Evolutionary conservation across 768 basidiomycete genomes (phyloP).

Genomic region (Suillus subalutaceus): DNA sequence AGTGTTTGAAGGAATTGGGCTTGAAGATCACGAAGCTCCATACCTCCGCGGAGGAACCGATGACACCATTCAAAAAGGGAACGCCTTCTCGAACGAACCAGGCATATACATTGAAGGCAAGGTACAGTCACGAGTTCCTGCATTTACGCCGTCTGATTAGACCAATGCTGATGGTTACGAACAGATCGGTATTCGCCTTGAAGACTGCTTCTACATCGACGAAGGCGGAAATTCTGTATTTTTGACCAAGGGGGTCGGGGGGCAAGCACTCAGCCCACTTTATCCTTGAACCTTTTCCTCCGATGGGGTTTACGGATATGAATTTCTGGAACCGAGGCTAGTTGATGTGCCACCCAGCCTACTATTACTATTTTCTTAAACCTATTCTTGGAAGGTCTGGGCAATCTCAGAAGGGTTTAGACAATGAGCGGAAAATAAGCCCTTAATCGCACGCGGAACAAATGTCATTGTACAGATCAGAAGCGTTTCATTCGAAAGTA

Average conservation of each 20-base stretch:
- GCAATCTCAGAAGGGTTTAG: too few species aligned
- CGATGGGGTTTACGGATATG: not conserved
- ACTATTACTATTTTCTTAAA: not conserved
- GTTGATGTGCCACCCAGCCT: not conserved
- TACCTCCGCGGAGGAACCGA: conserved; percentile 75
- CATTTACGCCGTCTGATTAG: not conserved
- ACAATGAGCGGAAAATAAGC: not conserved
- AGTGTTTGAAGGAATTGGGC: conserved; percentile 66
- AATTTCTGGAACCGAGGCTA: not conserved
- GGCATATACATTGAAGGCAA: conserved; percentile 73
- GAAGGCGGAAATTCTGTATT: conserved; percentile 54
- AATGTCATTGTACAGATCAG: not conserved
- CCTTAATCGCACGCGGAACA: not conserved
- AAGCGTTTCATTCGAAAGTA: not conserved
- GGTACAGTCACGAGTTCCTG: conserved; percentile 33
- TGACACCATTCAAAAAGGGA: conserved; percentile 59
- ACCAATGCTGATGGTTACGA: conserved; percentile 16
- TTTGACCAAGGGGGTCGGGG: conserved; percentile 69
- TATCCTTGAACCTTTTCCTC: conserved; percentile 27
- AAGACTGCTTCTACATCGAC: conserved; percentile 80
- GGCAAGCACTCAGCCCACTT: conserved; percentile 47
- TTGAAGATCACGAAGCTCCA: conserved; percentile 82
- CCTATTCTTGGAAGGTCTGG: not conserved
- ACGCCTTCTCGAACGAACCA: conserved; percentile 84
- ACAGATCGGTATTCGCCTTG: conserved; percentile 77